Percentiles rank a stretch among this genome's conserved stretches.
These are phyloP conservation scores for Colletotrichum filicis DNA, from an alignment of 2,329 filamentous ascomycete genomes.

Conservation along the genomic window DNA sequence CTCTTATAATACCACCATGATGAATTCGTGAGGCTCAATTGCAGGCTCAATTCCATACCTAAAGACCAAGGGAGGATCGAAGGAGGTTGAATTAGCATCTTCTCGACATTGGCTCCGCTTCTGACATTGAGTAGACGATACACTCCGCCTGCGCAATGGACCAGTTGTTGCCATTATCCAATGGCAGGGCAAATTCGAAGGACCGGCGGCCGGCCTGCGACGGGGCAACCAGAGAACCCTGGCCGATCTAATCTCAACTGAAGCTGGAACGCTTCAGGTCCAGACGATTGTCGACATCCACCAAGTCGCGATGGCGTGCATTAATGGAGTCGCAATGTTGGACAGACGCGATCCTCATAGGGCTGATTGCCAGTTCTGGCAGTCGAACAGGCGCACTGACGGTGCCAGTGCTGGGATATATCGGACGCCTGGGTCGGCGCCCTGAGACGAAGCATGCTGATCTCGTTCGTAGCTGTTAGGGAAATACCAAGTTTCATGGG, in stretches of 20 bases:
- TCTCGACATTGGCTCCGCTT: neutral
- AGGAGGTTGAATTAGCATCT: neutral
- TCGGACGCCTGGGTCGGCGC: slow-evolving; percentile 1
- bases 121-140: neutral
- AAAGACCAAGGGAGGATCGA: neutral
- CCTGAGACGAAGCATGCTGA: slow-evolving; percentile 11
- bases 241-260: slow-evolving; percentile 15
- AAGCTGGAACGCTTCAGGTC: slow-evolving; percentile 30
- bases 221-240: slow-evolving; percentile 14
- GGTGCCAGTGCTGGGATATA: neutral
- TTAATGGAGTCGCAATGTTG: slow-evolving; percentile 12
- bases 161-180: slow-evolving; percentile 28
- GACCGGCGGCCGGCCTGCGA: slow-evolving; percentile 27
- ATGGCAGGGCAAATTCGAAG: slow-evolving; percentile 6
- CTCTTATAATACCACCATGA: neutral
- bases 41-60: neutral
- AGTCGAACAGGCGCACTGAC: neutral
- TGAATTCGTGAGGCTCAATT: neutral
- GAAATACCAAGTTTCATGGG: neutral
- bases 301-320: slow-evolving; percentile 25
- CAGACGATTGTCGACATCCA: neutral
- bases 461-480: neutral
- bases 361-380: slow-evolving; percentile 21
- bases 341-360: slow-evolving; percentile 16
- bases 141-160: neutral